Base-by-base conservation (phyloP, 1,284 basidiomycete genomes). In the Marasmius fiardii region DNA sequence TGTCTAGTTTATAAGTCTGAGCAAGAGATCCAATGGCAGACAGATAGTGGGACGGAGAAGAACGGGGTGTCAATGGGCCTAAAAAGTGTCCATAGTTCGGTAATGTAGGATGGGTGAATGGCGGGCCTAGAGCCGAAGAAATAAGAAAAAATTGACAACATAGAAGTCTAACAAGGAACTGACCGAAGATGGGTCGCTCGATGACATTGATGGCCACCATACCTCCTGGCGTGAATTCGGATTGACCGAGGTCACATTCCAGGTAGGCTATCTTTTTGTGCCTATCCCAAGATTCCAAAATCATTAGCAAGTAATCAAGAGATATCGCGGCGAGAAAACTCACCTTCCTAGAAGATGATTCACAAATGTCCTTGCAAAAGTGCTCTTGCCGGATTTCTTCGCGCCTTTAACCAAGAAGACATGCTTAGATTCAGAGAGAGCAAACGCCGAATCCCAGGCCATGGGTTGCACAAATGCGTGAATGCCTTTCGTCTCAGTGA, bases 241-340 rank as follows among this genome's bases (percentile, higher is more conserved):
- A 90, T 71, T 99, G 96, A 10, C 96, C 96, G 2, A 94, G 64
- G 71, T 98, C 96, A 56, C 91, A 91, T 67, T 98, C 95, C 5
- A 99, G 79, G 68, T 86, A 97, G 0, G 93, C 94, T 2, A 98
- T 93, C 18, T 78, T 79, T 21, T 76, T 77, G 68, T 86, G 89
- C 35, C 89, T 88, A 12, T 52, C 51, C 20, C 52, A 28, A 51
- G 6, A 26, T 50, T n/a, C 43, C 41, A 41, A 41, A 23, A 3
- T 1, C 2, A 24, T 4, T 31, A 26, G 20, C 6, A 37, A 14
- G 26, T 11, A 21, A 8, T 18, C 37, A 7, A 41, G 28, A 16
- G 44, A 12, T 33, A 39, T 14, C 31, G n/a, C 24, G 14, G 26
- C 35, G n/a, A 56, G 34, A 20, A 49, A 18, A 72, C 75, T 60